These are phyloP conservation scores for Domatiomyces catenatus DNA, from an alignment of 2,329 filamentous ascomycete species.

Conservation along the genomic window DNA sequence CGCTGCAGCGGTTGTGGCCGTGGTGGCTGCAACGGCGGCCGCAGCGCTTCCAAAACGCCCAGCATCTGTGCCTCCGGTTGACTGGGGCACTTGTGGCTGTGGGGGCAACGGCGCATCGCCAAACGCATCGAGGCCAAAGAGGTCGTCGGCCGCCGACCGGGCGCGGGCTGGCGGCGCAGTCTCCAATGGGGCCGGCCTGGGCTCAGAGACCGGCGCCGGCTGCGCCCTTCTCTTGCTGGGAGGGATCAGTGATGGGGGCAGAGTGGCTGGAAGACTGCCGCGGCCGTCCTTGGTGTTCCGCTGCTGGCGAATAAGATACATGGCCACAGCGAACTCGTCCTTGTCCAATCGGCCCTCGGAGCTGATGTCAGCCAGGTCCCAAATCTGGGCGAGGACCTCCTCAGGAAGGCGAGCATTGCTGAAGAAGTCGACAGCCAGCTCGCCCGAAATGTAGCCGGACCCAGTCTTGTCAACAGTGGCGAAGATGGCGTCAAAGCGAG, in stretches of 20 bases:
- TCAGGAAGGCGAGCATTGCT: slow-evolving; percentile 82
- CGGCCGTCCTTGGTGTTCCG: slow-evolving; percentile 51
- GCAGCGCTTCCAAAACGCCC: slow-evolving; percentile 39
- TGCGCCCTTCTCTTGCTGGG: slow-evolving; percentile 57
- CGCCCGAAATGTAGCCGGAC: slow-evolving; percentile 74
- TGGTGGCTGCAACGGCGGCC: slow-evolving; percentile 18
- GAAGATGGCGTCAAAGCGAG: slow-evolving; percentile 76
- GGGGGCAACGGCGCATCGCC: slow-evolving; percentile 31
- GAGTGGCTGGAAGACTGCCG: slow-evolving; percentile 51
- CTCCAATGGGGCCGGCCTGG: slow-evolving; percentile 31
- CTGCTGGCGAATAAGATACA: slow-evolving; percentile 91
- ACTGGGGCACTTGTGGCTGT: slow-evolving; percentile 46
- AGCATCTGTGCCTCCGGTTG: slow-evolving; percentile 54
- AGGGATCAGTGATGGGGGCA: slow-evolving; percentile 70
- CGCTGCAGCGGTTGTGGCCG: slow-evolving; percentile 18
- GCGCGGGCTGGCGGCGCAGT: slow-evolving; percentile 33
- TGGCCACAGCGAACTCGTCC: slow-evolving; percentile 92
- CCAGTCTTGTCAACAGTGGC: slow-evolving; percentile 64
- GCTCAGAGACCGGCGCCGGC: slow-evolving; percentile 24
- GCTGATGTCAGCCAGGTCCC: slow-evolving; percentile 91
- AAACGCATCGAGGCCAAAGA: slow-evolving; percentile 78
- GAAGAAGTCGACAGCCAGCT: slow-evolving; percentile 88
- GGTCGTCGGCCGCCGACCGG: slow-evolving; percentile 77
- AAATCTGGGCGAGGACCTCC: slow-evolving; percentile 81
- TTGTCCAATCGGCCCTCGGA: slow-evolving; percentile 70